phyloP scores from a whole-genome alignment of 352 stramenopile species.

The Pelagophyceae sp. region DNA sequence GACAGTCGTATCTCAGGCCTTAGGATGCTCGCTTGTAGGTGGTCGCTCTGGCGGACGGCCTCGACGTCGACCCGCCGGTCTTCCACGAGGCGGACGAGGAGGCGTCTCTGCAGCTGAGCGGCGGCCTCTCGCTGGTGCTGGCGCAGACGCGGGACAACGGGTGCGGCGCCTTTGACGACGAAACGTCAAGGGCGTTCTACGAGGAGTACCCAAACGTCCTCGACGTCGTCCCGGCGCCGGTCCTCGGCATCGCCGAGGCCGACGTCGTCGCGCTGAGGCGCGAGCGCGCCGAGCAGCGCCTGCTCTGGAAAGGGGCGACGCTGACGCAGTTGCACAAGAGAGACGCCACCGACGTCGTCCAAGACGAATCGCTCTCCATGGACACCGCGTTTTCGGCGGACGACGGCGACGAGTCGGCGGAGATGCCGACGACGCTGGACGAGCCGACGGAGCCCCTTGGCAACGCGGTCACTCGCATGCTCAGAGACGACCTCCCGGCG shows the following conservation, averaged over 20 bases:
- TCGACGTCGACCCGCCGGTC: slow-evolving; percentile 46
- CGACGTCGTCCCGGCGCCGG: slow-evolving; percentile 75
- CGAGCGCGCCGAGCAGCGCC: neutral
- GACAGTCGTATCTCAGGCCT: no score
- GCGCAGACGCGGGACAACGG: slow-evolving; percentile 34
- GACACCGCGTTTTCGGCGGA: slow-evolving; percentile 44
- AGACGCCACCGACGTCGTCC: slow-evolving; percentile 22
- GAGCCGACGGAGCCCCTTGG: slow-evolving; percentile 55
- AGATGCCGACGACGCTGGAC: slow-evolving; percentile 41
- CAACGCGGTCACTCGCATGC: slow-evolving; percentile 73
- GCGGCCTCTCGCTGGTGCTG: slow-evolving; percentile 49
- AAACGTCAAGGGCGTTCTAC: slow-evolving; percentile 90
- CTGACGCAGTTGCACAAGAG: slow-evolving; percentile 23
- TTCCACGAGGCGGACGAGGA: slow-evolving; percentile 49
- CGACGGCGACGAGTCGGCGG: slow-evolving; percentile 41
- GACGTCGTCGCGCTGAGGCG: slow-evolving; percentile 80
- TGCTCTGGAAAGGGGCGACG: slow-evolving; percentile 8
- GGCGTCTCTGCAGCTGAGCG: slow-evolving; percentile 42
- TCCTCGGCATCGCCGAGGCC: slow-evolving; percentile 45
- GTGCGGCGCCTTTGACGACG: slow-evolving; percentile 83
- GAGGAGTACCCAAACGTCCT: slow-evolving; percentile 89
- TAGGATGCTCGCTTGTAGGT: no score
- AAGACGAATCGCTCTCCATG: slow-evolving; percentile 29
- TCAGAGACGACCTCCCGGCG: slow-evolving; percentile 85
- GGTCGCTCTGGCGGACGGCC: slow-evolving; percentile 49